These are phyloP conservation scores for Phialophora chinensis DNA, from an alignment of 2,329 filamentous ascomycete genomes.

Conservation along the genomic window DNA sequence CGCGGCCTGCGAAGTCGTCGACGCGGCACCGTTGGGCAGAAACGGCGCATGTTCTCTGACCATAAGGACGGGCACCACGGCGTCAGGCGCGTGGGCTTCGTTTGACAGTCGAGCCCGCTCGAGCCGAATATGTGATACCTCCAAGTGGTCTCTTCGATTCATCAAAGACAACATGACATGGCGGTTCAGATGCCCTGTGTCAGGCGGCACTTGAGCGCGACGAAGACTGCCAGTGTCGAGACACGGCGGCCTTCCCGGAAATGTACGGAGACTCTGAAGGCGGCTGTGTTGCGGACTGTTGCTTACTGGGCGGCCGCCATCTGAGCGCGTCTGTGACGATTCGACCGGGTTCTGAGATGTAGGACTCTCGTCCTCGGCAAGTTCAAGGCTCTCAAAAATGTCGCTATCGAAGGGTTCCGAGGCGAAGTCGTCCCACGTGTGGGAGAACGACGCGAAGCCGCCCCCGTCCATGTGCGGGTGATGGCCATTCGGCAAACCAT, in stretches of 20 bases:
- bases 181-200: conserved; percentile 23
- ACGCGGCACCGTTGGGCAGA: conserved; percentile 6
- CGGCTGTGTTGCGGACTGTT: conserved; percentile 13
- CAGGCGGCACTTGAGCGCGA: conserved; percentile 20
- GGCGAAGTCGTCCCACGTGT: conserved; percentile 18
- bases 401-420: conserved; percentile 20
- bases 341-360: conserved; percentile 6
- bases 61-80: conserved; percentile 9
- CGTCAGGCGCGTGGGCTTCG: not conserved
- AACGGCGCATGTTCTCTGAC: conserved; percentile 12
- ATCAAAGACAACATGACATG: conserved; percentile 14
- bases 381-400: conserved; percentile 20
- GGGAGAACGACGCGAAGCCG: not conserved
- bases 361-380: conserved; percentile 21
- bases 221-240: conserved; percentile 9
- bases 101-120: not conserved
- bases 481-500: not conserved
- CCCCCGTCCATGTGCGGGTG: not conserved
- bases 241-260: not conserved
- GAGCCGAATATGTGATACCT: conserved; percentile 10
- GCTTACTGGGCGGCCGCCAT: conserved; percentile 12
- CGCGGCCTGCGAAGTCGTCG: not conserved
- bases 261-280: conserved; percentile 7
- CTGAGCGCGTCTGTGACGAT: conserved; percentile 2
- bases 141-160: conserved; percentile 4